Base-by-base conservation (phyloP, 1,284 basidiomycete species). In the Fomitopsis palustris region DNA sequence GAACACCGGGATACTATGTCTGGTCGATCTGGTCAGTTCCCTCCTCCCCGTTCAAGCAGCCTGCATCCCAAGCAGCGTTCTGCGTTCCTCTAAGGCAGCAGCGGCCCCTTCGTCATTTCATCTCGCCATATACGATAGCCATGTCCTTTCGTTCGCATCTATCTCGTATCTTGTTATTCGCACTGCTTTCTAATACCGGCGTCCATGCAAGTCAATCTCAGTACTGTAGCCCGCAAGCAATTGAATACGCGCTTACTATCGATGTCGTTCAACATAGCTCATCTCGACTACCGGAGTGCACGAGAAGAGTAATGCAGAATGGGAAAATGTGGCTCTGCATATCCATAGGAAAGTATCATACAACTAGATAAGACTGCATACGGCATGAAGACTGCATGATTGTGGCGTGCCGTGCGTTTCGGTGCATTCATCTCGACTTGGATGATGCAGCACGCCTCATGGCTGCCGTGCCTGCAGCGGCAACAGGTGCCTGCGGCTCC, bases 1-100 rank as follows among this genome's bases (percentile, higher is more conserved):
- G 64, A 54, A 2, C 45, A 60, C 8, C 60, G 56, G 25, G 63
- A 61, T 23, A 21, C 37, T 16, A n/a, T 37, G 33, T 35, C 23
- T 21, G 19, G 25, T 19, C 21, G 25, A 25, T 19, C n/a, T 45
- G 37, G 23, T 23, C 14, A 17, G 25, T 37, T 49, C 25, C 56
- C 62, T 42, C 64, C 65, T 14, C 53, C 63, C 8, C 63, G 58
- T 61, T 60, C 66, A 7, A 49, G 53, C 43, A 52, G 49, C n/a
- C 19, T 52, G 49, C 59, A 62, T 21, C 58, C 61, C 41, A 63
- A 62, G 61, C 63, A 65, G 55, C 66, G 66, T 55, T 64, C 66
- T 16, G 59, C 63, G 39, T 59, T 67, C 59, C 60, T 65, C 42
- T 67, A 59, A 65, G 39, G 14, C 19, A 16, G 27, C 23, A 14